Percentiles rank a stretch among this genome's conserved stretches.
Conservation (phyloP, 108 stramenopile species). For the Cyclotella cryptica region DNA sequence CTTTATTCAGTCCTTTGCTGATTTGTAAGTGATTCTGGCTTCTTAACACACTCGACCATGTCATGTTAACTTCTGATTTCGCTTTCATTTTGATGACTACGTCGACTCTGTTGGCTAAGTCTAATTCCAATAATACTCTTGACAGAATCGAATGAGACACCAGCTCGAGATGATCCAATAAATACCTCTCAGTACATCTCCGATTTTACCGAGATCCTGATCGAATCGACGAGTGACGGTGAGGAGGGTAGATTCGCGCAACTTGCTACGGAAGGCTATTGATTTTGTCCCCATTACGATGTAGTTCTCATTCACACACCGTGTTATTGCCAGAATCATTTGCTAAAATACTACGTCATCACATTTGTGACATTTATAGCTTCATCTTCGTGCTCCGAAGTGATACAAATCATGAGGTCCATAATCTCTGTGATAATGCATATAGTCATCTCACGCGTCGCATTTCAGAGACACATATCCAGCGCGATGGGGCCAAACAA, state of each 20-base stretch:
- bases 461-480: conserved; percentile 39
- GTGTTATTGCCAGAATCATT: conserved; percentile 35
- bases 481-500: conserved; percentile 44
- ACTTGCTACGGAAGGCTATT: too few species aligned
- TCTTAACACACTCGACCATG: background rate
- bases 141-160: conserved; percentile 6
- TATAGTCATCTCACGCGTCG: conserved; percentile 38
- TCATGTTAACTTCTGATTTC: background rate
- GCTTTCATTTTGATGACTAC: background rate
- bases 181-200: conserved; percentile 4
- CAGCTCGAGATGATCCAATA: conserved; percentile 15
- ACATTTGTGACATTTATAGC: conserved; percentile 51
- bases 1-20: conserved; percentile 14
- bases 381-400: conserved; percentile 39
- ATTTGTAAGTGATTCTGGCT: conserved; percentile 27
- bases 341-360: conserved; percentile 46
- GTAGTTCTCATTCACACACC: conserved; percentile 37
- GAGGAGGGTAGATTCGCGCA: background rate
- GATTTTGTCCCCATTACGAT: too few species aligned
- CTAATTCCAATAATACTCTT: conserved; percentile 47
- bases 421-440: conserved; percentile 26
- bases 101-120: conserved; percentile 7
- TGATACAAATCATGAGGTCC: conserved; percentile 16
- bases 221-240: conserved; percentile 13
- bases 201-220: background rate